These are phyloP conservation scores for Monosporascus sp. DNA, from an alignment of 2,329 filamentous ascomycete species.

Conservation along the genomic window DNA sequence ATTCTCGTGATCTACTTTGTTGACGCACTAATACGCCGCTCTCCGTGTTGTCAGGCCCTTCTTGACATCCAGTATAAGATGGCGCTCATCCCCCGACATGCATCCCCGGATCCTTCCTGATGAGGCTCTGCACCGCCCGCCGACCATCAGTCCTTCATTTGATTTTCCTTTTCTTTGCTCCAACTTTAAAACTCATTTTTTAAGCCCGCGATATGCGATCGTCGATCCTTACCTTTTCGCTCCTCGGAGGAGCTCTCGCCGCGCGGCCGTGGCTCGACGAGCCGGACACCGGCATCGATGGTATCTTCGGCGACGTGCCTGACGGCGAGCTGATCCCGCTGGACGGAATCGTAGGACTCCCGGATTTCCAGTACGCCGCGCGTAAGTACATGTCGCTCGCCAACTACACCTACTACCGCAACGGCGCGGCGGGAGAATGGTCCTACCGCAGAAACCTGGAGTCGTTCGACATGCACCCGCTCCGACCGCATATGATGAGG, in stretches of 20 bases:
- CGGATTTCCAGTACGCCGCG: slow-evolving; percentile 51
- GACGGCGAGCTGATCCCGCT: slow-evolving; percentile 35
- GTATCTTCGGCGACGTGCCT: slow-evolving; percentile 29
- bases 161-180: no score
- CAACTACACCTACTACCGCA: slow-evolving; percentile 54
- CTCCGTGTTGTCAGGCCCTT: no score
- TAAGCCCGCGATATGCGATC: slow-evolving; percentile 18
- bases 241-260: slow-evolving; percentile 33
- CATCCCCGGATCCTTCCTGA: no score
- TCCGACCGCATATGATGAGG: slow-evolving; percentile 44
- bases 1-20: no score
- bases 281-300: slow-evolving; percentile 42
- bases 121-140: no score
- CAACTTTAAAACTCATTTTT: no score
- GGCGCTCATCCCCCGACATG: no score
- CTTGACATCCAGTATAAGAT: no score
- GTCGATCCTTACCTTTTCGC: slow-evolving; percentile 18
- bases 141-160: no score
- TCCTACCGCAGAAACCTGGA: slow-evolving; percentile 54
- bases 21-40: no score
- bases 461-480: slow-evolving; percentile 42
- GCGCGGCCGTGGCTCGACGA: slow-evolving; percentile 40
- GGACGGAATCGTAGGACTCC: slow-evolving; percentile 41
- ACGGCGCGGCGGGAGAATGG: slow-evolving; percentile 51
- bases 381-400: slow-evolving; percentile 39